Evolutionary conservation across 768 basidiomycete genomes (phyloP).

Genomic region (Calocybe cyanea): DNA sequence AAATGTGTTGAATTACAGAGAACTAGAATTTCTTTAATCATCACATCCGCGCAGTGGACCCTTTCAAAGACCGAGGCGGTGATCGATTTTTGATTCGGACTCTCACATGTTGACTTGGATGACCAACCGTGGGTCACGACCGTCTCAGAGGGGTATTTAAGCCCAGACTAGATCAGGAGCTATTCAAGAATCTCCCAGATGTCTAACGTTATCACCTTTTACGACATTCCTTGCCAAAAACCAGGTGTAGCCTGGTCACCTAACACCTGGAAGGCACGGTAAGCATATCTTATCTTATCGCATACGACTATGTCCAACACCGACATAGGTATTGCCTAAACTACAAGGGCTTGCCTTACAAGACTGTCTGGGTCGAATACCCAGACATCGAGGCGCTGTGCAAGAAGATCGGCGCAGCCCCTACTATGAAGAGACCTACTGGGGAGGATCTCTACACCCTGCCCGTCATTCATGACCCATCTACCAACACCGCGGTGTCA

Average conservation of each 20-base stretch:
- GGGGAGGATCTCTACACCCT: conserved; percentile 31
- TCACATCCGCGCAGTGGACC: no score
- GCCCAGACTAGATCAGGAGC: not conserved
- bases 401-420: conserved; percentile 28
- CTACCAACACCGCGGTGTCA: conserved; percentile 25
- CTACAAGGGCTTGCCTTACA: conserved; percentile 31
- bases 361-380: conserved; percentile 37
- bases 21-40: not conserved
- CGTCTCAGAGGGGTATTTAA: conserved; percentile 9
- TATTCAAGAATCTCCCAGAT: not conserved
- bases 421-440: conserved; percentile 23
- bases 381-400: conserved; percentile 33
- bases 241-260: conserved; percentile 34
- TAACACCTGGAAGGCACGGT: conserved; percentile 45
- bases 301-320: not conserved
- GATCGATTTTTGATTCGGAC: no score
- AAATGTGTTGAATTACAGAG: no score
- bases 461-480: conserved; percentile 36
- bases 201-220: conserved; percentile 32
- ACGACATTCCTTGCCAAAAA: conserved; percentile 38
- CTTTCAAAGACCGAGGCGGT: no score
- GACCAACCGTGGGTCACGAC: no score
- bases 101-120: no score
- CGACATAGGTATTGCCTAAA: conserved; percentile 20
- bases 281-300: conserved; percentile 1